Evolutionary conservation across 176 grass and related monocot genomes (phyloP).

Genomic region (Sorghum bicolor): DNA sequence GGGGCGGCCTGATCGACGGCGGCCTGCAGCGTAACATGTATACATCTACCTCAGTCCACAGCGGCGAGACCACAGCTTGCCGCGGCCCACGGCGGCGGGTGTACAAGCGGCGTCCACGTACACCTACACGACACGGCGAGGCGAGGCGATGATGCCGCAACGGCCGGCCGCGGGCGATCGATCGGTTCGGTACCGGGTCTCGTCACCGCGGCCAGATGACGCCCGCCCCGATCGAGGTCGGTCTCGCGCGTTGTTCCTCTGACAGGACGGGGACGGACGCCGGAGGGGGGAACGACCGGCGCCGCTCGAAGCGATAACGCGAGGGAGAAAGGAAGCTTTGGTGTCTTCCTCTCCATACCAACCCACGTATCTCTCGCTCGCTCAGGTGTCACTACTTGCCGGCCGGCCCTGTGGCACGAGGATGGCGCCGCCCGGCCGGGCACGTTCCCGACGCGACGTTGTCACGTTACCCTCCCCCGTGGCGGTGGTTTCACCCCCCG

Average conservation of each 20-base stretch:
- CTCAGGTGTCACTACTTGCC: conserved; percentile 7
- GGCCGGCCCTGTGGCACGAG: conserved; percentile 26
- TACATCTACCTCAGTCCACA: conserved; percentile 20
- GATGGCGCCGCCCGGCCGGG: conserved; percentile 35
- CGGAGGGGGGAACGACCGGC: background rate
- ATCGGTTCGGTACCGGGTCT: conserved; percentile 16
- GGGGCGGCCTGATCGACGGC: background rate
- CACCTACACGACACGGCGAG: background rate
- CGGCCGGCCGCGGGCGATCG: background rate
- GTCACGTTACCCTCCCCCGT: background rate
- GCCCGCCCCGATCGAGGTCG: background rate
- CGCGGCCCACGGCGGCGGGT: background rate
- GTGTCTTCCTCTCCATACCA: conserved; percentile 11
- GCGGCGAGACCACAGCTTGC: conserved; percentile 37
- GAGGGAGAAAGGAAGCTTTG: conserved; percentile 32
- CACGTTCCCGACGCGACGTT: conserved; percentile 29
- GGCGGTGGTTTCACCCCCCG: background rate
- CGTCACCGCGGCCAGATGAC: background rate
- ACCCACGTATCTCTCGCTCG: background rate
- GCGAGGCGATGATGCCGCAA: background rate
- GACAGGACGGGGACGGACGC: background rate
- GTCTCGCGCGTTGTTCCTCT: background rate
- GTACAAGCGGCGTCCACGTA: conserved; percentile 20
- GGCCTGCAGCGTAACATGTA: background rate
- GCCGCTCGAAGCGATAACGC: background rate